A percentile compares a stretch with the other conserved stretches of the same genome.
These are phyloP conservation scores for Candida insectorum DNA, from an alignment of 805 yeast genomes.

Conservation along the genomic window DNA sequence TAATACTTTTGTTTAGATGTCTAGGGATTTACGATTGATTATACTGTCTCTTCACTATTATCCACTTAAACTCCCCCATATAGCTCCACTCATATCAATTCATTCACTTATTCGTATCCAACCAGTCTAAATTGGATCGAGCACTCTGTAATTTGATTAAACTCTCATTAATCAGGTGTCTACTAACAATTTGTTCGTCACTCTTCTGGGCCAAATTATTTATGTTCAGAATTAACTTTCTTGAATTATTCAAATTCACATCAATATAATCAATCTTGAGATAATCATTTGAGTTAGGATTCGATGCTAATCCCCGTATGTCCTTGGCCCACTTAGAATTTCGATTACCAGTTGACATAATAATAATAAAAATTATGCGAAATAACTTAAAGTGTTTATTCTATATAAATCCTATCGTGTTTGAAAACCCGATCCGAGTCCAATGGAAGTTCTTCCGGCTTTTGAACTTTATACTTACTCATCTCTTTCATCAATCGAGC, in stretches of 20 bases:
- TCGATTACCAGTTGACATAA: not conserved
- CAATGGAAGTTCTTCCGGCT: constrained; percentile 21
- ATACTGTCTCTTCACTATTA: too few species aligned
- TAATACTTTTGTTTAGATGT: too few species aligned
- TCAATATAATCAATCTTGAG: constrained; percentile 32
- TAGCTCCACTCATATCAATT: too few species aligned
- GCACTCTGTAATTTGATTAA: constrained; percentile 6
- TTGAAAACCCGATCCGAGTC: constrained; percentile 30
- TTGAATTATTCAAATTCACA: constrained; percentile 30
- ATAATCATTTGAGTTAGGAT: constrained; percentile 20
- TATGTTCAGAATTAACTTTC: constrained; percentile 22
- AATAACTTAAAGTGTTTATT: too few species aligned
- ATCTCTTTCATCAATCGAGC: constrained; percentile 31
- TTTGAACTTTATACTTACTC: constrained; percentile 23
- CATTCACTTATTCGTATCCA: constrained; percentile 1
- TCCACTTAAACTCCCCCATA: too few species aligned
- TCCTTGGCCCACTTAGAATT: constrained; percentile 12
- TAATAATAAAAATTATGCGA: too few species aligned
- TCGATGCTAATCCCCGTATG: constrained; percentile 12
- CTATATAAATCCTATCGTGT: too few species aligned
- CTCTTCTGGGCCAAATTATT: constrained; percentile 4
- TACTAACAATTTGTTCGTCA: constrained; percentile 1
- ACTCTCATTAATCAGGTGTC: constrained; percentile 5
- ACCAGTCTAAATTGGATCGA: constrained; percentile 7
- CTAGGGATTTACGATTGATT: too few species aligned